phyloP scores from a whole-genome alignment of 768 basidiomycete species.

The Clavaria fumosa region DNA sequence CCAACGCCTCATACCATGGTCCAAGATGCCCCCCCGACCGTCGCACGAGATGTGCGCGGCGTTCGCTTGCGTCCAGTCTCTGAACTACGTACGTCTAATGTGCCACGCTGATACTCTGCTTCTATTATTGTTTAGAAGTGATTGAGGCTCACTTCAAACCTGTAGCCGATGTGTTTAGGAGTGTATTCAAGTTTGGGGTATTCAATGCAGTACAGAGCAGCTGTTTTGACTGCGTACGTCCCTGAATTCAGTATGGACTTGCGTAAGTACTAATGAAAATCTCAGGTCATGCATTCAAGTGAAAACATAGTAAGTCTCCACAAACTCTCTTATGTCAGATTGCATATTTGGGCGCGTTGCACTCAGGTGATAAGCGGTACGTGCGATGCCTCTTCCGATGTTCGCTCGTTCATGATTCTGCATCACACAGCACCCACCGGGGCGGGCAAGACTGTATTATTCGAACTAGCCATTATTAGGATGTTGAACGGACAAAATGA shows the following conservation, averaged over 20 bases:
- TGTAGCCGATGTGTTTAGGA: slow-evolving; percentile 66
- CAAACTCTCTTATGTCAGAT: too few species aligned
- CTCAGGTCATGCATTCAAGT: slow-evolving; percentile 34
- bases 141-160: neutral
- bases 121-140: neutral
- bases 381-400: neutral
- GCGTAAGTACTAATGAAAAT: neutral
- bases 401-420: neutral
- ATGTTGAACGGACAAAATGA: slow-evolving; percentile 37
- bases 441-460: slow-evolving; percentile 90
- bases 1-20: neutral
- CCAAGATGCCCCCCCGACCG: slow-evolving; percentile 3
- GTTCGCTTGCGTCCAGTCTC: slow-evolving; percentile 54
- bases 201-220: slow-evolving; percentile 88
- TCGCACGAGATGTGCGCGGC: slow-evolving; percentile 26
- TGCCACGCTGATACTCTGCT: too few species aligned
- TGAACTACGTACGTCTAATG: slow-evolving; percentile 41
- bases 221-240: slow-evolving; percentile 59
- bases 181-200: slow-evolving; percentile 72
- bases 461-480: slow-evolving; percentile 79
- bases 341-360: slow-evolving; percentile 8
- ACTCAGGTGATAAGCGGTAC: slow-evolving; percentile 58
- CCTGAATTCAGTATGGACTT: neutral
- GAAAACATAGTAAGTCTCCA: slow-evolving; percentile 58
- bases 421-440: slow-evolving; percentile 69